A percentile compares a stretch with the other conserved stretches of the same genome.
Evolutionary conservation across 345 rosid genomes (phyloP).

Genomic region (Eutrema japonicum): DNA sequence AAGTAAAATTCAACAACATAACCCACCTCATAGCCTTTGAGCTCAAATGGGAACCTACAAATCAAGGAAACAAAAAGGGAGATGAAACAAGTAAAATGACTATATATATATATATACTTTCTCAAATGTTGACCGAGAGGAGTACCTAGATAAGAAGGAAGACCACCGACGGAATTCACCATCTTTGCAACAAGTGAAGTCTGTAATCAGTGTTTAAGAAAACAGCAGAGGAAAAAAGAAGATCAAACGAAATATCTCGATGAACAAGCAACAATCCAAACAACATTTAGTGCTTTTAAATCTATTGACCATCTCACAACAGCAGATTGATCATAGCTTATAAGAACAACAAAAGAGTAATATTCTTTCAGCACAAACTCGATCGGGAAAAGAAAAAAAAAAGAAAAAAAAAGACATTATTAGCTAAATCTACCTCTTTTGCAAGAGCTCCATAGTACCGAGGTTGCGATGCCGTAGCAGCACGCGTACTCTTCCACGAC

Average conservation of each 20-base stretch:
- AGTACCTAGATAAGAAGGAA: conserved; percentile 39
- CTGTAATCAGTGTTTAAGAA: conserved; percentile 26
- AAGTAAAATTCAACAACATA: conserved; percentile 5
- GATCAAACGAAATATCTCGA: background rate
- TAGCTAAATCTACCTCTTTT: conserved; percentile 31
- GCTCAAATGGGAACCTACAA: conserved; percentile 27
- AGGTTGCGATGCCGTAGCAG: conserved; percentile 18
- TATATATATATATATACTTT: too few species aligned
- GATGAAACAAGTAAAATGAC: conserved; percentile 5
- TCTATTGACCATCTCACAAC: background rate
- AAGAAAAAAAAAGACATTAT: background rate
- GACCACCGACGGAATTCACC: conserved; percentile 26
- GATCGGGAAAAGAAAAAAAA: background rate
- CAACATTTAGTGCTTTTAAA: background rate
- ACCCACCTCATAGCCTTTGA: conserved; percentile 23
- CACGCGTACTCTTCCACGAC: conserved; percentile 31
- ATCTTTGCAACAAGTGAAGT: conserved; percentile 32
- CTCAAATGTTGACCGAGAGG: background rate
- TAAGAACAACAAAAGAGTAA: background rate
- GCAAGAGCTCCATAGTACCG: conserved; percentile 34
- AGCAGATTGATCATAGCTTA: background rate
- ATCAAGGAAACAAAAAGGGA: conserved; percentile 3
- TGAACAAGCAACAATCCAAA: background rate
- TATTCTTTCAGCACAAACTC: conserved; percentile 5
- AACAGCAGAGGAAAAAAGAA: background rate